Conservation (phyloP, 129 eudicot genomes). For the Flaveria linearis region DNA sequence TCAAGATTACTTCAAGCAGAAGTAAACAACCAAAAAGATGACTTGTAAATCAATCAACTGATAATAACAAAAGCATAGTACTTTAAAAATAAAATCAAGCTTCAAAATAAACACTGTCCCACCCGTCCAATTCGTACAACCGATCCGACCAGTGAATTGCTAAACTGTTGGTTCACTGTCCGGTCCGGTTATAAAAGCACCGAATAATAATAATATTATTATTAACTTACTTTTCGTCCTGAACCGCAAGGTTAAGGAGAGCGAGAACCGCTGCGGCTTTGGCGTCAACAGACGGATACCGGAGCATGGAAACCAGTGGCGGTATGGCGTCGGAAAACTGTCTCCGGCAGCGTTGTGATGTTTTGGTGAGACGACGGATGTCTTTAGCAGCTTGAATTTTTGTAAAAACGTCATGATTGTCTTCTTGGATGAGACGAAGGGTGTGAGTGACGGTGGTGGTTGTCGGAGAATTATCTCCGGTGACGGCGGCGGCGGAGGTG, state of each 20-base stretch:
- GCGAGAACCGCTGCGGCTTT: constrained; percentile 82
- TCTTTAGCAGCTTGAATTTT: constrained; percentile 72
- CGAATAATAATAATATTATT: not conserved
- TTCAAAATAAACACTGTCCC: not conserved
- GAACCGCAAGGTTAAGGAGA: constrained; percentile 92
- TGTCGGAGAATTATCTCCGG: constrained; percentile 26
- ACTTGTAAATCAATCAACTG: constrained; percentile 2
- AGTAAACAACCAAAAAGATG: constrained; percentile 26
- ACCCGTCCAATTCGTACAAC: too few species aligned
- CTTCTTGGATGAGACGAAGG: constrained; percentile 55
- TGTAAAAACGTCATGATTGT: constrained; percentile 28
- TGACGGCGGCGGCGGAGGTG: constrained; percentile 29
- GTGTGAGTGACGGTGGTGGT: constrained; percentile 29
- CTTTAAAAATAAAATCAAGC: too few species aligned
- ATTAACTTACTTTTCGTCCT: constrained; percentile 69
- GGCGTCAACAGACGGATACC: constrained; percentile 40
- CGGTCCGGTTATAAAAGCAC: too few species aligned
- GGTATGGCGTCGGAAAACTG: constrained; percentile 62
- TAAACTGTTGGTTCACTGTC: too few species aligned
- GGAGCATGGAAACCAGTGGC: constrained; percentile 78
- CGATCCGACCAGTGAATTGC: too few species aligned
- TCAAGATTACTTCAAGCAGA: constrained; percentile 21
- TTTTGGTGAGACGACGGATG: constrained; percentile 86
- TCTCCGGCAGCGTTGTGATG: constrained; percentile 78
- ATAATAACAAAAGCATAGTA: constrained; percentile 1